Conservation (phyloP, 306 rosid species). For the Sphenostylis stenocarpa region DNA sequence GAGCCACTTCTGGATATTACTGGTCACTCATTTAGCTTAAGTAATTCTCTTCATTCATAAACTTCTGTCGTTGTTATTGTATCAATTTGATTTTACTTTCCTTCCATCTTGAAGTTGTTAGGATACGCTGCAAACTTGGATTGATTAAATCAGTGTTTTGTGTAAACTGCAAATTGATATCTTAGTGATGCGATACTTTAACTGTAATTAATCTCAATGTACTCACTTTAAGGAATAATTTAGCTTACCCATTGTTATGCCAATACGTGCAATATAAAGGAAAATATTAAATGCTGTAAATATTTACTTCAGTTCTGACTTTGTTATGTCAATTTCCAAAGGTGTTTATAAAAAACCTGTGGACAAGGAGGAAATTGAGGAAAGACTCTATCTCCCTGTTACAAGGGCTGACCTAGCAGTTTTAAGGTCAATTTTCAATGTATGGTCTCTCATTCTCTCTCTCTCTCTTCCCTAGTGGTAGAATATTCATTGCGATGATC, state of each 20-base stretch:
- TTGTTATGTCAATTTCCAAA: constrained; percentile 42
- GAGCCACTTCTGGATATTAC: constrained; percentile 87
- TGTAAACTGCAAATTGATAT: background rate
- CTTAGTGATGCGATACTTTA: background rate
- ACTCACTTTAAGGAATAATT: constrained; percentile 1
- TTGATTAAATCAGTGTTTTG: background rate
- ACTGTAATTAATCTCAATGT: background rate
- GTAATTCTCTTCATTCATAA: constrained; percentile 55
- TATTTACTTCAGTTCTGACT: constrained; percentile 24
- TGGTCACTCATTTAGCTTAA: constrained; percentile 81
- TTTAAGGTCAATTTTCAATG: constrained; percentile 71
- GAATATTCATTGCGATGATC: background rate
- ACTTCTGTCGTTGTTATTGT: background rate
- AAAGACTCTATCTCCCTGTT: constrained; percentile 66
- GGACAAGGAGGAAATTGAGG: constrained; percentile 53
- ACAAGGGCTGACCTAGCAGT: constrained; percentile 74
- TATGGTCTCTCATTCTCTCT: constrained; percentile 39
- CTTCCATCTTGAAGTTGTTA: background rate
- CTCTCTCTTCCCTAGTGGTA: background rate
- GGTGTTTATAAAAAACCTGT: constrained; percentile 74
- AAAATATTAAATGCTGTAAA: background rate
- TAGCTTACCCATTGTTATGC: constrained; percentile 8
- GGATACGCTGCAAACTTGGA: background rate
- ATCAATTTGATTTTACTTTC: background rate
- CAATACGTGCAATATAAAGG: background rate